These are phyloP conservation scores for Chaetomium fimeti DNA, from an alignment of 495 filamentous ascomycete species.

Conservation along the genomic window DNA sequence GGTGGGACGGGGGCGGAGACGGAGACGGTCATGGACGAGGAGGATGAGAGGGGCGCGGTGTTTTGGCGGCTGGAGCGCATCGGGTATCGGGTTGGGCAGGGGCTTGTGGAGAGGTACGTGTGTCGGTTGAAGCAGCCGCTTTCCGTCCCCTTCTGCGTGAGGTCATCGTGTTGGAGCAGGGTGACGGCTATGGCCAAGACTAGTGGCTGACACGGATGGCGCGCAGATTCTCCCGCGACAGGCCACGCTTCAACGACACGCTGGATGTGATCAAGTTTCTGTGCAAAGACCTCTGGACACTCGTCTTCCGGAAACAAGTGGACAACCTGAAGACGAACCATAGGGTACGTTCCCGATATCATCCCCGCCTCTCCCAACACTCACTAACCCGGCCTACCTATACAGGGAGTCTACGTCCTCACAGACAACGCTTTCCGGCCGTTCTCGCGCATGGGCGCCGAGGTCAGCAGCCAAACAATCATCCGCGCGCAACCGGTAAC, in stretches of 20 bases:
- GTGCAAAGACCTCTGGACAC: conserved; percentile 94
- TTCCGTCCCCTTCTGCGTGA: too few relatives aligned
- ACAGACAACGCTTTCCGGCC: conserved; percentile 93
- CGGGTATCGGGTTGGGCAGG: conserved; percentile 90
- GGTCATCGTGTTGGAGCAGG: too few relatives aligned
- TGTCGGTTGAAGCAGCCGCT: neutral
- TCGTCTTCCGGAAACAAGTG: conserved; percentile 93
- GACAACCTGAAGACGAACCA: conserved; percentile 99
- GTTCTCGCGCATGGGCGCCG: conserved; percentile 80
- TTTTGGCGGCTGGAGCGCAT: conserved; percentile 80
- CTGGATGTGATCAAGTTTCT: conserved; percentile 95
- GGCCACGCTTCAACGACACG: conserved; percentile 81
- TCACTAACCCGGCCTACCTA: neutral
- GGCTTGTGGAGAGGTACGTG: conserved; percentile 82
- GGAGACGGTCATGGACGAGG: conserved; percentile 55
- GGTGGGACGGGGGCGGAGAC: conserved; percentile 11
- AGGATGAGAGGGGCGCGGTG: conserved; percentile 75
- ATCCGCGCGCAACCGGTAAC: conserved; percentile 77
- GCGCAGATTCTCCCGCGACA: conserved; percentile 77
- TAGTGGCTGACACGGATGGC: neutral
- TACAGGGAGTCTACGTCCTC: conserved; percentile 86
- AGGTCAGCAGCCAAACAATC: conserved; percentile 67
- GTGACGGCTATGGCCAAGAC: too few relatives aligned
- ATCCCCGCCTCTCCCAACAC: neutral
- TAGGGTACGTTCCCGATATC: conserved; percentile 53